Conservation (phyloP, 2,329 filamentous ascomycete genomes). For the Pseudocercospora cruenta region DNA sequence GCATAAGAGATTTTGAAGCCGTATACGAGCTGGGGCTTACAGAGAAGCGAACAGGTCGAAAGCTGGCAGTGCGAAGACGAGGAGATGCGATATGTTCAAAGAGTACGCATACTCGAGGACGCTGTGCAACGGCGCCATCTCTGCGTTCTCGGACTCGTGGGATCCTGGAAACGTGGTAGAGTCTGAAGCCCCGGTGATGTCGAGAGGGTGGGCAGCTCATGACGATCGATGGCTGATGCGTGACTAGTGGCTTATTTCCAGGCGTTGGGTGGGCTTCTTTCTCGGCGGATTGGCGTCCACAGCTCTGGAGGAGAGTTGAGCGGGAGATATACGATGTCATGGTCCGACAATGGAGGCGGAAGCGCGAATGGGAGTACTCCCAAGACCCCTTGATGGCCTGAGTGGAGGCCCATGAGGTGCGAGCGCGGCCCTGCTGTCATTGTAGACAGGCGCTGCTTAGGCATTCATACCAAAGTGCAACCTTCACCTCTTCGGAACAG, state of each 20-base stretch:
- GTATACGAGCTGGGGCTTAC: not conserved
- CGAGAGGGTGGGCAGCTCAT: slow-evolving; percentile 9
- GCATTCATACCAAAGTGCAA: not conserved
- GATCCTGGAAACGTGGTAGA: slow-evolving; percentile 25
- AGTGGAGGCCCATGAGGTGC: not conserved
- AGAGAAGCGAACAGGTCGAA: not conserved
- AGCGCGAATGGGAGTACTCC: not conserved
- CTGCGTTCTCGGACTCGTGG: slow-evolving; percentile 29
- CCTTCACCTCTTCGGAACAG: not conserved
- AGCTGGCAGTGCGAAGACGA: slow-evolving; percentile 9
- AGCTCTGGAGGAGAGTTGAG: slow-evolving; percentile 9
- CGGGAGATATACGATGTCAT: slow-evolving; percentile 2
- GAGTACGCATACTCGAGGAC: slow-evolving; percentile 26
- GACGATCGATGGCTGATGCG: slow-evolving; percentile 11
- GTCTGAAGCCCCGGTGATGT: slow-evolving; percentile 9
- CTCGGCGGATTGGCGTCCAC: not conserved
- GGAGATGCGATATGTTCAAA: slow-evolving; percentile 16
- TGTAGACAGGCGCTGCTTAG: not conserved
- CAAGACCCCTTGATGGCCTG: not conserved
- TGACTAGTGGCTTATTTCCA: slow-evolving; percentile 17
- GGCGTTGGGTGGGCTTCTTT: slow-evolving; percentile 15
- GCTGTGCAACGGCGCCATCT: slow-evolving; percentile 22
- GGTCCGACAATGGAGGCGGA: not conserved
- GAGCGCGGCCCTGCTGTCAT: not conserved
- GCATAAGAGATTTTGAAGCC: not conserved